These are phyloP conservation scores for Rhizoctonia solani DNA, from an alignment of 1,284 basidiomycete species.

Conservation along the genomic window DNA sequence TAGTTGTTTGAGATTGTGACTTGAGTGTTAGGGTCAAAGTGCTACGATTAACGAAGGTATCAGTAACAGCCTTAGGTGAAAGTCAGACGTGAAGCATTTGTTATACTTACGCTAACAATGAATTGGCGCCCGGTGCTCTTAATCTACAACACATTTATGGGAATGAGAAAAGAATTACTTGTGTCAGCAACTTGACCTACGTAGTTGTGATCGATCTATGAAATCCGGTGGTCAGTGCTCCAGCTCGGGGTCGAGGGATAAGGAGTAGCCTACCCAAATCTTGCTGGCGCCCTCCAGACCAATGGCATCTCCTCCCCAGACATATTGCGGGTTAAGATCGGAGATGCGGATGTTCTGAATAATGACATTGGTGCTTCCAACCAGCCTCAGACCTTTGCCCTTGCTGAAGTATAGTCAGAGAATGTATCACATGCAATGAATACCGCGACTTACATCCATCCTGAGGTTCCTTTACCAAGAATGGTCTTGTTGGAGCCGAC, in stretches of 20 bases:
- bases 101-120: not conserved
- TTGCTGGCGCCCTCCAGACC: constrained; percentile 38
- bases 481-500: constrained; percentile 7
- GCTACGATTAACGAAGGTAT: constrained; percentile 1
- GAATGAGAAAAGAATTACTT: not conserved
- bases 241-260: not conserved
- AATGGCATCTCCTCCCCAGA: no score
- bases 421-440: not conserved
- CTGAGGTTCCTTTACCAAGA: constrained; percentile 1
- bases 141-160: constrained; percentile 30
- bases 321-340: constrained; percentile 38
- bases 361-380: constrained; percentile 44
- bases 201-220: constrained; percentile 40
- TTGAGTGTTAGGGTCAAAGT: not conserved
- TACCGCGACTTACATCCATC: constrained; percentile 2
- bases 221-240: not conserved
- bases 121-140: constrained; percentile 43
- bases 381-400: constrained; percentile 43
- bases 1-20: constrained; percentile 28
- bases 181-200: not conserved
- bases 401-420: no score
- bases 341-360: constrained; percentile 46
- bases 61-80: not conserved
- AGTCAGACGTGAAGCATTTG: not conserved
- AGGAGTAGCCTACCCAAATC: constrained; percentile 41